These are phyloP conservation scores for Phragmites australis DNA, from an alignment of 176 grass and related monocot genomes.

Conservation along the genomic window DNA sequence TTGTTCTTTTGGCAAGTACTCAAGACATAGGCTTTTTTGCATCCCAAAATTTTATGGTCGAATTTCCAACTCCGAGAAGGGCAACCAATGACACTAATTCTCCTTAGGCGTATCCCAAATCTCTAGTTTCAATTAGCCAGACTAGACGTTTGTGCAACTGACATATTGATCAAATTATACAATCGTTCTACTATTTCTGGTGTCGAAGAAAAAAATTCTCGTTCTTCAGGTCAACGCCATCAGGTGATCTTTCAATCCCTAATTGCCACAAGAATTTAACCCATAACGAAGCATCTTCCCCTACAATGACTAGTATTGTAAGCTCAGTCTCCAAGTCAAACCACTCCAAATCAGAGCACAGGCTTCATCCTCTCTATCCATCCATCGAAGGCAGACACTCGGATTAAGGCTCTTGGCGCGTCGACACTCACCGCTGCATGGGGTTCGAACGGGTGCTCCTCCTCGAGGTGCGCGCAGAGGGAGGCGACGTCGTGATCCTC, in stretches of 20 bases:
- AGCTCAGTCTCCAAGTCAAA: slow-evolving; percentile 8
- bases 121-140: background rate
- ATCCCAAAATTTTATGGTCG: background rate
- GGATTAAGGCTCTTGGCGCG: background rate
- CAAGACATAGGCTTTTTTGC: background rate
- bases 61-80: background rate
- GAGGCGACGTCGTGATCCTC: slow-evolving; percentile 87
- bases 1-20: background rate
- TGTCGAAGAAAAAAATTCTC: background rate
- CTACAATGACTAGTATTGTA: background rate
- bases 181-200: background rate
- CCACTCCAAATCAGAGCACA: background rate
- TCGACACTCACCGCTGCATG: slow-evolving; percentile 54
- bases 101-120: background rate
- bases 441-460: slow-evolving; percentile 87
- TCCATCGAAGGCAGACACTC: background rate
- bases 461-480: slow-evolving; percentile 83
- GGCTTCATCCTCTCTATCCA: background rate
- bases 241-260: background rate
- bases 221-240: slow-evolving; percentile 20
- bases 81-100: background rate
- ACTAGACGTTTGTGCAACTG: background rate
- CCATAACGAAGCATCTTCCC: background rate
- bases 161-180: background rate
- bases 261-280: background rate